These are phyloP conservation scores for Xanthoconium separans DNA, from an alignment of 1,284 basidiomycete species.

Conservation along the genomic window DNA sequence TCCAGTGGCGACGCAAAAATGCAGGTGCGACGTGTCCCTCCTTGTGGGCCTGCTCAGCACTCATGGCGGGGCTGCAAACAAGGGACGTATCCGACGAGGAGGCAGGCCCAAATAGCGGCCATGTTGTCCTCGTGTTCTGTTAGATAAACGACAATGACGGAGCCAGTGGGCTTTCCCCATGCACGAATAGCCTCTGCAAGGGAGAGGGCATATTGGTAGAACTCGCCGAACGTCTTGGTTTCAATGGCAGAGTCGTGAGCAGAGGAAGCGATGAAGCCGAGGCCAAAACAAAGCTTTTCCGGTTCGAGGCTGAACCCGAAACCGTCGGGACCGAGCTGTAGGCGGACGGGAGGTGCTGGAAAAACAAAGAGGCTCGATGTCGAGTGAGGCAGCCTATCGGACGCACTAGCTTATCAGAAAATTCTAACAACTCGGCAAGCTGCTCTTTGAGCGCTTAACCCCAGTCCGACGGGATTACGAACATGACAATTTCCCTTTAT, in stretches of 20 bases:
- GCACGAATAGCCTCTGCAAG: slow-evolving; percentile 19
- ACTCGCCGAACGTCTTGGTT: slow-evolving; percentile 30
- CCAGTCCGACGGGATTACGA: too few relatives aligned
- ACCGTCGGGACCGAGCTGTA: too few relatives aligned
- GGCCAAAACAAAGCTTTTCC: too few relatives aligned
- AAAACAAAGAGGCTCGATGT: too few relatives aligned
- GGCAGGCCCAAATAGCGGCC: slow-evolving; percentile 33
- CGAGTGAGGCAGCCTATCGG: too few relatives aligned
- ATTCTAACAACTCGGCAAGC: too few relatives aligned
- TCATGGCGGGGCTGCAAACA: slow-evolving; percentile 33
- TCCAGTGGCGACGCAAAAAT: slow-evolving; percentile 60
- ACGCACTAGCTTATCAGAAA: too few relatives aligned
- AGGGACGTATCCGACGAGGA: slow-evolving; percentile 30
- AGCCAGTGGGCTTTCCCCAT: slow-evolving; percentile 29
- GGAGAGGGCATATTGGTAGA: slow-evolving; percentile 16
- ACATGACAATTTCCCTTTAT: too few relatives aligned
- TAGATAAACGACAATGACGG: slow-evolving; percentile 30
- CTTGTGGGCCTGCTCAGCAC: slow-evolving; percentile 34
- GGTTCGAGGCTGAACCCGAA: too few relatives aligned
- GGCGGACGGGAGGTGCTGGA: too few relatives aligned
- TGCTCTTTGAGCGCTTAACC: too few relatives aligned
- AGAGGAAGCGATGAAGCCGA: slow-evolving; percentile 30
- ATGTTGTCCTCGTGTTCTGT: slow-evolving; percentile 36
- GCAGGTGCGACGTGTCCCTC: slow-evolving; percentile 38
- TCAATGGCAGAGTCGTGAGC: slow-evolving; percentile 32